These are phyloP conservation scores for Cyberlindnera samutprakarnensis DNA, from an alignment of 805 yeast species.

Conservation along the genomic window DNA sequence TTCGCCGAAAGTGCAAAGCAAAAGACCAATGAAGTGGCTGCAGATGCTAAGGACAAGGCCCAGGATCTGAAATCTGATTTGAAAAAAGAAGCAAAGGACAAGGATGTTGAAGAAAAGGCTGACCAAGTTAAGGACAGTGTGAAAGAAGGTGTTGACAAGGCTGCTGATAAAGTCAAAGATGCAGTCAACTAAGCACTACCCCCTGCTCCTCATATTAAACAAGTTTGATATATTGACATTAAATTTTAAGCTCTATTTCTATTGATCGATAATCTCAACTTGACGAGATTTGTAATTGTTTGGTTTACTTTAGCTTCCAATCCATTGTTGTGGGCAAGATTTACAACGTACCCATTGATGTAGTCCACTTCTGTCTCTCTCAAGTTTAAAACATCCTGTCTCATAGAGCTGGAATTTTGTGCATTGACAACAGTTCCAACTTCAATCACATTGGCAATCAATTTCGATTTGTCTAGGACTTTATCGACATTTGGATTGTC, in stretches of 20 bases:
- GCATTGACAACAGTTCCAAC: slow-evolving; percentile 41
- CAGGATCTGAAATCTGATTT: background rate
- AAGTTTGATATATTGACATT: no score
- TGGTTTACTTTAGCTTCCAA: slow-evolving; percentile 25
- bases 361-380: slow-evolving; percentile 71
- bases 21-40: slow-evolving; percentile 1
- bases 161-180: background rate
- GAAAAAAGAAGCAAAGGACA: background rate
- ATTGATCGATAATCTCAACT: slow-evolving; percentile 22
- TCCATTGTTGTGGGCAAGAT: slow-evolving; percentile 40
- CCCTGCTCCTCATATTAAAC: no score
- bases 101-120: slow-evolving; percentile 2
- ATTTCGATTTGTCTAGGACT: slow-evolving; percentile 23
- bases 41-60: slow-evolving; percentile 1
- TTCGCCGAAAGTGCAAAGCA: no score
- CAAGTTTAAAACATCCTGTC: slow-evolving; percentile 45
- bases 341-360: slow-evolving; percentile 74
- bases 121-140: slow-evolving; percentile 9
- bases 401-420: slow-evolving; percentile 45
- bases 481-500: slow-evolving; percentile 15
- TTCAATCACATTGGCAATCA: slow-evolving; percentile 29
- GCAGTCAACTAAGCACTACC: no score
- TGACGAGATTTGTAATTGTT: slow-evolving; percentile 27
- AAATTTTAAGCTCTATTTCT: slow-evolving; percentile 8
- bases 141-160: slow-evolving; percentile 2